Evolutionary conservation across 176 grass and related monocot species (phyloP), one percentile per base, ranked within the genome.

Genomic region (Juncus effusus): DNA sequence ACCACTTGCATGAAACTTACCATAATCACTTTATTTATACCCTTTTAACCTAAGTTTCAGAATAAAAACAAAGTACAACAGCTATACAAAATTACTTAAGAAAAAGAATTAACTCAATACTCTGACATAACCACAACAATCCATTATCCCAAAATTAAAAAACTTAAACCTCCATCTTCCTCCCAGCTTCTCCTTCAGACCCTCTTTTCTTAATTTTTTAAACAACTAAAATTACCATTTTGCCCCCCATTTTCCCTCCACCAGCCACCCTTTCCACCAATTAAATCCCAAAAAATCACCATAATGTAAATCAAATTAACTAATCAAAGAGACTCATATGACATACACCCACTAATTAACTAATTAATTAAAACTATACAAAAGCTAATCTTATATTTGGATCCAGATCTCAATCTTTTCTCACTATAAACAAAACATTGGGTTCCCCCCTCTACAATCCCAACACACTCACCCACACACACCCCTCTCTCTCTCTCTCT

Each of bases 321-420:
- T 37, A 69, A 67, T 38, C 55, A 55, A 58, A 40, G 50, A 53
- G 14, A 28, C 19, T 28, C 19, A 28, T 28, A 28, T 28, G 19
- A 75, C 64, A 38, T 70, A 38, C 71, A 63, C 53, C 61, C 61
- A 67, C 71, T 63, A 62, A 79, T 74, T 69, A 13, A 63, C 75
- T 79, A 56, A 80, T 77, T 86, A 77, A 73, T 74, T 75, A 56
- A 60, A 13, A 28, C 19, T 28, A 28, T 59, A 78, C 83, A 89
- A 41, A 67, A 72, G 62, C 41, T 76, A 72, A 54, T 28, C 60
- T 66, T 54, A 37, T 77, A 67, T 78, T 79, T 62, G 74, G 93
- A 97, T 91, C 93, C 85, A 97, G 88, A 97, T 97, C 93, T 97
- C 82, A 61, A 82, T 72, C 13, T 70, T 72, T 86, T 84, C 80